These are phyloP conservation scores for Colletotrichum tanaceti DNA, from an alignment of 2,329 filamentous ascomycete species.

Conservation along the genomic window DNA sequence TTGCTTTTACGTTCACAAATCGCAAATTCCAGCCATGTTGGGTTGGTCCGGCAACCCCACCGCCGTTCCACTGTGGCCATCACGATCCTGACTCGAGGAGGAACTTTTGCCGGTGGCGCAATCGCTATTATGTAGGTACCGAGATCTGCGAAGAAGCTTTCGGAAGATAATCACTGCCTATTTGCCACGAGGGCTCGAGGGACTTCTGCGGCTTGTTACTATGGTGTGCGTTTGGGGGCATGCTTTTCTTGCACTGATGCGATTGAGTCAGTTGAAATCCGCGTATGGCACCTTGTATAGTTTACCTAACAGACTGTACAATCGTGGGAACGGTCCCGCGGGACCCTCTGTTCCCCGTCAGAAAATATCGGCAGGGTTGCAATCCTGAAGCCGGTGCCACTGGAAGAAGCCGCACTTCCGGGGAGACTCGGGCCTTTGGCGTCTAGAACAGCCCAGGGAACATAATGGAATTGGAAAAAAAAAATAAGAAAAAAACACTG, in stretches of 20 bases:
- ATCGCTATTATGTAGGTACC: conserved; percentile 23
- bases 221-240: not conserved
- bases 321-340: not conserved
- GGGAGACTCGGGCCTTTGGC: conserved; percentile 4
- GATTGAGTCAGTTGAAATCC: not conserved
- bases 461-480: conserved; percentile 25
- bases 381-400: not conserved
- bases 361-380: not conserved
- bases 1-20: not conserved
- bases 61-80: conserved; percentile 8
- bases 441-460: not conserved
- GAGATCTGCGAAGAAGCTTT: not conserved
- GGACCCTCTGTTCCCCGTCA: not conserved
- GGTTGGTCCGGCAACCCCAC: not conserved
- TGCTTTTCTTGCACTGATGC: not conserved
- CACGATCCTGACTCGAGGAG: conserved; percentile 17
- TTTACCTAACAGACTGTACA: not conserved
- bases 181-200: not conserved
- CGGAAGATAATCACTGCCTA: not conserved
- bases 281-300: not conserved
- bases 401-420: conserved; percentile 18
- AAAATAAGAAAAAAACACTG: conserved; percentile 17
- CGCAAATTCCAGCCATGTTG: not conserved
- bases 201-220: conserved; percentile 4
- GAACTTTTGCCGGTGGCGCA: conserved; percentile 37